Evolutionary conservation across 2,329 filamentous ascomycete species (phyloP), one percentile per base, ranked within the genome.

Genomic region (Aureobasidium sp.): DNA sequence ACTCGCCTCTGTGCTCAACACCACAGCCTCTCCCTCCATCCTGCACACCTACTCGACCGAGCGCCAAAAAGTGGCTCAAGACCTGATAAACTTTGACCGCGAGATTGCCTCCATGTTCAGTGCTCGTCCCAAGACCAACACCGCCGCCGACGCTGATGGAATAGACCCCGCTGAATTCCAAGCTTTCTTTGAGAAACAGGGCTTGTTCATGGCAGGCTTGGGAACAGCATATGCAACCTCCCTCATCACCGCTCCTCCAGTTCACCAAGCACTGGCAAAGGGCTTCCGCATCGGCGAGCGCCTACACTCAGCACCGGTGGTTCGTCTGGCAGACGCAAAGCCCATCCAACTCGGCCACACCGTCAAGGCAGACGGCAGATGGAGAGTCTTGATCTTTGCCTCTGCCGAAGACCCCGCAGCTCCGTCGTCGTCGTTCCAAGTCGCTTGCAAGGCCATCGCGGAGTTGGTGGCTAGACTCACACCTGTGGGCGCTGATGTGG

Each of bases 311-410:
- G 77, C 81, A 0, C 82, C 83, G 65, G 81, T 86, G 0, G 78
- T 86, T 19, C 74, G 84, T 5, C 79, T 81, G 61, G 81, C 79
- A 47, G 84, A 87, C 65, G 83, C 82, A 1, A 80, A 79, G 62
- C 76, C 80, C 0, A 71, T 84, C 71, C 82, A 81, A 61, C 66
- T 82, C 23, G 73, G 76, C 59, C 71, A 70, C 51, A 75, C 78
- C 0, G 63, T 86, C 40, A 77, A 73, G 19, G 78, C 82, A 1
- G 78, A 81, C 69, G 78, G 79, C 1, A 66, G 78, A 21, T 82
- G 80, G 80, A 69, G 79, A 3, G 63, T 81, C 9, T 70, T 81
- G n/a, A 69, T 78, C 0, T 82, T 82, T 63, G 71, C 69, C 0
- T 79, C 79, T 0, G 73, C 78, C 64, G 67, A 62, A 54, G 31